phyloP scores from a whole-genome alignment of 176 grass and related monocot species.

The Guadua angustifolia region DNA sequence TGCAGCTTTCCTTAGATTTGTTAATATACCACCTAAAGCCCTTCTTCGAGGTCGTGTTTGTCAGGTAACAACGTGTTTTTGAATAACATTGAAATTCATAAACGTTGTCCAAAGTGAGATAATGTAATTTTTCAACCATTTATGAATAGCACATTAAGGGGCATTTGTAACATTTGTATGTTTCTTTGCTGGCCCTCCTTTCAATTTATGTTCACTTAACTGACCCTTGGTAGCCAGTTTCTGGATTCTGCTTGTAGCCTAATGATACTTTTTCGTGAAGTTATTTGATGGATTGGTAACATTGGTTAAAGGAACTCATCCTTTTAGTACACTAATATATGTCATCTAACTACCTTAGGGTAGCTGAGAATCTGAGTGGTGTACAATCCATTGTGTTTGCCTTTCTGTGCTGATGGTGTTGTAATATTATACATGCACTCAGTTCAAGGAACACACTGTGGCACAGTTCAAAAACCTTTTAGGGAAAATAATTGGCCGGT shows the following conservation, averaged over 20 bases:
- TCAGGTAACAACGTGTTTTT: conserved; percentile 65
- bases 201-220: conserved; percentile 25
- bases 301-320: conserved; percentile 8
- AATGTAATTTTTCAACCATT: conserved; percentile 13
- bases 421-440: neutral
- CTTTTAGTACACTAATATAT: conserved; percentile 30
- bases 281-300: conserved; percentile 12
- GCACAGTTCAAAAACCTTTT: conserved; percentile 16
- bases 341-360: conserved; percentile 4
- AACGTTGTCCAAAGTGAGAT: neutral
- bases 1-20: conserved; percentile 86
- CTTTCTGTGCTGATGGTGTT: conserved; percentile 10
- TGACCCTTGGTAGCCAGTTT: neutral
- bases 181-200: conserved; percentile 21
- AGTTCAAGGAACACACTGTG: conserved; percentile 3
- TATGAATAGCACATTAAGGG: neutral
- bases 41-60: conserved; percentile 75
- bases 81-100: neutral
- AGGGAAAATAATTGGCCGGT: neutral
- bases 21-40: conserved; percentile 76
- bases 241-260: conserved; percentile 15
- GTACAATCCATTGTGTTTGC: conserved; percentile 16
- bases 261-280: neutral
- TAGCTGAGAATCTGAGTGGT: conserved; percentile 28
- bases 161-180: conserved; percentile 12